Conservation (phyloP, 805 yeast genomes). For the Spathaspora sp. region DNA sequence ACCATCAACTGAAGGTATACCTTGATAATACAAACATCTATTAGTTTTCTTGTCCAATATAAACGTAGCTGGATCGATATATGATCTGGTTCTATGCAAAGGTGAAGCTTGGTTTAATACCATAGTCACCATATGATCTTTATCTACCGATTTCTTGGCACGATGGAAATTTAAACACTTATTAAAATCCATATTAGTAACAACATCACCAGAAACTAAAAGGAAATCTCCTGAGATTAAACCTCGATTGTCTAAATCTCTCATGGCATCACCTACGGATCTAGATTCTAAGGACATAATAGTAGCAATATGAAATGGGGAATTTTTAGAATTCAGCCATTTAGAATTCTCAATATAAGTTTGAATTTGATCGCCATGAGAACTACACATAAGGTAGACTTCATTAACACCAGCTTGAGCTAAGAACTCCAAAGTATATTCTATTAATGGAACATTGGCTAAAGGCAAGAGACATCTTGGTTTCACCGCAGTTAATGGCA, state of each 20-base stretch:
- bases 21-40: conserved; percentile 82
- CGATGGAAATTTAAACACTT: conserved; percentile 73
- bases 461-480: conserved; percentile 92
- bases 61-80: conserved; percentile 79
- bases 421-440: conserved; percentile 89
- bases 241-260: conserved; percentile 90
- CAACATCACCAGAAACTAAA: conserved; percentile 89
- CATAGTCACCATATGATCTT: conserved; percentile 93
- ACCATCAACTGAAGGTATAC: conserved; percentile 53
- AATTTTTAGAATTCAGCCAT: conserved; percentile 54
- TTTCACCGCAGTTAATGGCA: conserved; percentile 80
- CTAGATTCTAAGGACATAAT: conserved; percentile 81
- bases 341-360: conserved; percentile 71
- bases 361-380: conserved; percentile 87
- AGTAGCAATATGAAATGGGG: conserved; percentile 80
- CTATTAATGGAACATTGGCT: conserved; percentile 90
- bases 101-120: conserved; percentile 83
- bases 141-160: conserved; percentile 67
- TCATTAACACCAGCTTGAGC: conserved; percentile 89
- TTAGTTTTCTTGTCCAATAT: conserved; percentile 69
- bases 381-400: conserved; percentile 83
- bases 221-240: conserved; percentile 86
- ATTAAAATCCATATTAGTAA: conserved; percentile 82
- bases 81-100: conserved; percentile 78
- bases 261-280: conserved; percentile 96